phyloP scores from a whole-genome alignment of 768 basidiomycete species.

The Lyophyllum shimeji region DNA sequence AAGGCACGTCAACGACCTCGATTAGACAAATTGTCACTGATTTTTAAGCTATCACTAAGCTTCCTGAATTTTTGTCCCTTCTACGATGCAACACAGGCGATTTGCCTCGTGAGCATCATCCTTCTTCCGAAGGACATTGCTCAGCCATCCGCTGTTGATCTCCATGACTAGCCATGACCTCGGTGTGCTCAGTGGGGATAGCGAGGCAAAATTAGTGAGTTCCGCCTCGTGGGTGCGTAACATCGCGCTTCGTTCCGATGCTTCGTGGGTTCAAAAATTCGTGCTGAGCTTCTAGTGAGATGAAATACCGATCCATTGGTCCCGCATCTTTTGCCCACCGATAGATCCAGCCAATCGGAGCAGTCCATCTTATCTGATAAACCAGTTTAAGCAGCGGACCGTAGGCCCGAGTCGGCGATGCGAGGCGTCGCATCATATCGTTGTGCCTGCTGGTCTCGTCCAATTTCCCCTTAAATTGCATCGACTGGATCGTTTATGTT shows the following conservation, averaged over 20 bases:
- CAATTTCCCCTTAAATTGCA: background rate
- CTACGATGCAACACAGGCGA: no score
- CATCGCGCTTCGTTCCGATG: conserved; percentile 4
- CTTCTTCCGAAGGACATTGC: no score
- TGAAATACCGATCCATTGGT: background rate
- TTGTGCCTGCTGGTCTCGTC: background rate
- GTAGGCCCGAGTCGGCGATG: background rate
- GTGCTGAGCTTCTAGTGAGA: background rate
- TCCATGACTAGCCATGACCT: no score
- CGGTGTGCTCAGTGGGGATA: background rate
- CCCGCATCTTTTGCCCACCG: background rate
- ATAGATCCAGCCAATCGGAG: background rate
- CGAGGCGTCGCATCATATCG: conserved; percentile 10
- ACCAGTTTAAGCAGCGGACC: background rate
- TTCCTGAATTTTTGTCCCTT: no score
- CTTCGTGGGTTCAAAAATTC: background rate
- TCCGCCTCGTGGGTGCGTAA: conserved; percentile 1
- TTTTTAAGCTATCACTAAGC: no score
- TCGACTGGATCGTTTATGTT: background rate
- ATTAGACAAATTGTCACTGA: no score
- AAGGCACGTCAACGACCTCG: no score
- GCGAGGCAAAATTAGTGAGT: background rate
- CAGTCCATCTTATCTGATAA: conserved; percentile 10
- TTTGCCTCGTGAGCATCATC: no score
- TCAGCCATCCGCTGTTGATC: no score